These are phyloP conservation scores for Aspergillus bombycis DNA, from an alignment of 2,329 filamentous ascomycete genomes.

Conservation along the genomic window DNA sequence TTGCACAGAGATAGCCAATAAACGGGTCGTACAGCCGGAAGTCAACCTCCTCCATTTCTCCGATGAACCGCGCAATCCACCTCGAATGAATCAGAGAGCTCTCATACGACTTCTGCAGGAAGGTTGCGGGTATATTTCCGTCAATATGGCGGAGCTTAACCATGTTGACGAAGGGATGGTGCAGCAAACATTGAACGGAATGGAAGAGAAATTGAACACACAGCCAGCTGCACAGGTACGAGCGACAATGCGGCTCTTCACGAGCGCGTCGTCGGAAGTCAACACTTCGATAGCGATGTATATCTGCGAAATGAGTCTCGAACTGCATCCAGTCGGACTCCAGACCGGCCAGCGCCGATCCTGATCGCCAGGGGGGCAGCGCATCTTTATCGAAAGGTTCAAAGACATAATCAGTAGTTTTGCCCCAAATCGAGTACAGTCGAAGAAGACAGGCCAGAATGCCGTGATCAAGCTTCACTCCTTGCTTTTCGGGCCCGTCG, in stretches of 20 bases:
- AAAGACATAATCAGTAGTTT: constrained; percentile 30
- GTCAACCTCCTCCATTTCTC: constrained; percentile 28
- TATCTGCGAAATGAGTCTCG: constrained; percentile 31
- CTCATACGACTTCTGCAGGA: constrained; percentile 33
- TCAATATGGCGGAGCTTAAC: constrained; percentile 29
- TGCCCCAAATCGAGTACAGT: constrained; percentile 29
- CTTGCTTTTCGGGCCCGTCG: constrained; percentile 20
- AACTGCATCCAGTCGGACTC: constrained; percentile 33
- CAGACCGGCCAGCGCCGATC: constrained; percentile 26
- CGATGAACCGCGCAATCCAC: constrained; percentile 31
- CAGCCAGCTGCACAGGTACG: constrained; percentile 31
- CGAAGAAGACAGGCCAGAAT: constrained; percentile 27
- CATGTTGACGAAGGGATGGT: constrained; percentile 33
- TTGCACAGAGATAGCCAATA: constrained; percentile 30
- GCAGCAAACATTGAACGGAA: constrained; percentile 27
- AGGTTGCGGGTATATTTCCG: constrained; percentile 28
- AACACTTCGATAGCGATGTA: constrained; percentile 31
- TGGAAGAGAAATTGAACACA: constrained; percentile 33
- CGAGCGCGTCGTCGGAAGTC: constrained; percentile 29
- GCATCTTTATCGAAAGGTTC: constrained; percentile 20
- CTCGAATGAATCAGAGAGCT: constrained; percentile 31
- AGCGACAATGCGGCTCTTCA: constrained; percentile 23
- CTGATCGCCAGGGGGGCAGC: constrained; percentile 27
- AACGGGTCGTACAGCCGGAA: constrained; percentile 29
- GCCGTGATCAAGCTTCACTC: constrained; percentile 24